Conservation (phyloP, 768 basidiomycete genomes). For the Zangia roseola region DNA sequence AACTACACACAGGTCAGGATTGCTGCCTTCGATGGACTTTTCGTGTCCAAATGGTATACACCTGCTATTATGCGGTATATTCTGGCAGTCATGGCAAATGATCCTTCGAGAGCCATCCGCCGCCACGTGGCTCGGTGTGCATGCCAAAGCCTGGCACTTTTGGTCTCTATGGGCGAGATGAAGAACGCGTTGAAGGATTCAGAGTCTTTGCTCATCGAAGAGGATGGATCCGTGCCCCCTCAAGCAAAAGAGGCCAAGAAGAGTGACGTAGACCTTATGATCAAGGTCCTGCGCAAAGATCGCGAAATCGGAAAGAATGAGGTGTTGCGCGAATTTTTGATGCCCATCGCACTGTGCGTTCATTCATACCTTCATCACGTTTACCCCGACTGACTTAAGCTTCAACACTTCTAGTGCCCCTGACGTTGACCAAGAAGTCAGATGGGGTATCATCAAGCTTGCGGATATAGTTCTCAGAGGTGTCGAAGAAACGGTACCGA, state of each 20-base stretch:
- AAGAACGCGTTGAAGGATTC: conserved; percentile 70
- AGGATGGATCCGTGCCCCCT: conserved; percentile 73
- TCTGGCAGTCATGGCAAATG: conserved; percentile 81
- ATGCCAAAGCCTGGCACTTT: conserved; percentile 81
- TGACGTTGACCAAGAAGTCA: conserved; percentile 82
- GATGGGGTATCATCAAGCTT: conserved; percentile 88
- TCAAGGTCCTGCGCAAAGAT: conserved; percentile 86
- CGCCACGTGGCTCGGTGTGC: conserved; percentile 85
- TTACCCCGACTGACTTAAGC: background rate
- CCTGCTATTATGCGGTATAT: conserved; percentile 85
- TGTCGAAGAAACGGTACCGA: conserved; percentile 79
- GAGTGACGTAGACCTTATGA: conserved; percentile 79
- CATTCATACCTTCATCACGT: conserved; percentile 2
- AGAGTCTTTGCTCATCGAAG: conserved; percentile 80
- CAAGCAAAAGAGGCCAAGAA: conserved; percentile 75
- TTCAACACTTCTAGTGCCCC: conserved; percentile 49
- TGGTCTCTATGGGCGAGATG: conserved; percentile 91
- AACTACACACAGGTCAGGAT: conserved; percentile 91
- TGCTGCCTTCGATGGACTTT: conserved; percentile 91
- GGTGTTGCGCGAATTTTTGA: conserved; percentile 71
- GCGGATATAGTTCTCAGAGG: conserved; percentile 87
- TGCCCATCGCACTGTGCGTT: conserved; percentile 78
- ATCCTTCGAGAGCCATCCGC: conserved; percentile 78
- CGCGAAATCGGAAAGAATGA: conserved; percentile 81
- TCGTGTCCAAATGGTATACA: conserved; percentile 85